These are phyloP conservation scores for Haplosporangium sp. DNA, from an alignment of 371 early-diverging fungal genomes.

Conservation along the genomic window DNA sequence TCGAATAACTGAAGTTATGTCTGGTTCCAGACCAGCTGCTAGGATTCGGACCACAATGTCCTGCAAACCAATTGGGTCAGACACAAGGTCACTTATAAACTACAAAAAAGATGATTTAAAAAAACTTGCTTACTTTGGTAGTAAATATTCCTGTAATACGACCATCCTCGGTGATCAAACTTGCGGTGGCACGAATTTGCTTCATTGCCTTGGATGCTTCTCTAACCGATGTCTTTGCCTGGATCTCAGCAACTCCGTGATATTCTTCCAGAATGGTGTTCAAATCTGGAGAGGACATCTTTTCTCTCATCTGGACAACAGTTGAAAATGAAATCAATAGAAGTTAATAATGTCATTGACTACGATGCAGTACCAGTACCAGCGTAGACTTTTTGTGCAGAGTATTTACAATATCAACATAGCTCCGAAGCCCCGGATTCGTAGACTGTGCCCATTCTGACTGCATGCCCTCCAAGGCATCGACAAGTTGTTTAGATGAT, in stretches of 20 bases:
- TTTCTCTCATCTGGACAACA: slow-evolving; percentile 65
- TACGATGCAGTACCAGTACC: too few relatives aligned
- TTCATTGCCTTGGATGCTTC: slow-evolving; percentile 91
- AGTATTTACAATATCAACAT: slow-evolving; percentile 46
- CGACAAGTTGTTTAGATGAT: slow-evolving; percentile 81
- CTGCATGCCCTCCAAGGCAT: slow-evolving; percentile 92
- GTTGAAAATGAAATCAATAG: neutral
- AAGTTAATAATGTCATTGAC: neutral
- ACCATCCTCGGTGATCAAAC: slow-evolving; percentile 81
- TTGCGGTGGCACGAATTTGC: slow-evolving; percentile 84
- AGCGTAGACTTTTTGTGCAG: neutral
- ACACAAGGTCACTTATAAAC: neutral
- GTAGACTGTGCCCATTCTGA: slow-evolving; percentile 71
- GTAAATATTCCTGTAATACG: slow-evolving; percentile 90
- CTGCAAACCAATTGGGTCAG: neutral
- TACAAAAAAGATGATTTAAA: neutral
- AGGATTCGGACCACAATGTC: slow-evolving; percentile 94
- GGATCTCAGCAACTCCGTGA: slow-evolving; percentile 70
- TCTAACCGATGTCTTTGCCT: slow-evolving; percentile 82
- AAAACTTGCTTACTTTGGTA: slow-evolving; percentile 62
- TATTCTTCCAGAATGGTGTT: slow-evolving; percentile 74
- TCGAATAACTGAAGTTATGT: slow-evolving; percentile 86
- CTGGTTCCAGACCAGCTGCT: slow-evolving; percentile 89
- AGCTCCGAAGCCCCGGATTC: slow-evolving; percentile 48
- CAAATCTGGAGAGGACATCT: slow-evolving; percentile 86